Percentiles rank a stretch among this genome's conserved stretches.
phyloP scores from a whole-genome alignment of 2,329 filamentous ascomycete genomes.

The Lizonia empirigonia region DNA sequence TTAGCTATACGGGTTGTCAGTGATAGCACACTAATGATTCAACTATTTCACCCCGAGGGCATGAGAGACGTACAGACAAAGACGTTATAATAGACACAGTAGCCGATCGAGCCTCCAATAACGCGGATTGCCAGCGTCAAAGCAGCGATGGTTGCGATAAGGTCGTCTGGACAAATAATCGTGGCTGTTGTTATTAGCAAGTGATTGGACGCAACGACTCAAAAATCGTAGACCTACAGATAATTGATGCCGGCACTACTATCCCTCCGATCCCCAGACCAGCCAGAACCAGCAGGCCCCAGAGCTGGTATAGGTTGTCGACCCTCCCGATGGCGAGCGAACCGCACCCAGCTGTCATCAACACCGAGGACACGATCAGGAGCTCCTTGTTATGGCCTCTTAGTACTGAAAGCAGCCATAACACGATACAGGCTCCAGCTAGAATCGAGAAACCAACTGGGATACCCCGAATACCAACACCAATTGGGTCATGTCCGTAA shows the following conservation, averaged over 20 bases:
- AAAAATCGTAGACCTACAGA: conserved; percentile 39
- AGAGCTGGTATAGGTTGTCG: conserved; percentile 62
- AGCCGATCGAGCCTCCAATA: conserved; percentile 69
- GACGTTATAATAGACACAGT: conserved; percentile 55
- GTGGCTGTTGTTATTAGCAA: conserved; percentile 51
- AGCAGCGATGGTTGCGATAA: conserved; percentile 71
- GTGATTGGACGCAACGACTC: not conserved
- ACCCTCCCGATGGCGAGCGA: conserved; percentile 57
- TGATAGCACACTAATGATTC: no score
- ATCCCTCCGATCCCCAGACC: conserved; percentile 71
- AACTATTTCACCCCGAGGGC: no score
- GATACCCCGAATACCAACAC: conserved; percentile 67
- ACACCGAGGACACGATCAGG: conserved; percentile 62
- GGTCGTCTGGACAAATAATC: conserved; percentile 71
- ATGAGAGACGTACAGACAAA: conserved; percentile 28
- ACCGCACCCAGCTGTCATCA: conserved; percentile 71
- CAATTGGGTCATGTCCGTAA: conserved; percentile 62
- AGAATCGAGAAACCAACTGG: conserved; percentile 69
- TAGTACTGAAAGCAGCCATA: conserved; percentile 63
- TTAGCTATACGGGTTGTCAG: conserved; percentile 17
- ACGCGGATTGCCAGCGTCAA: conserved; percentile 71
- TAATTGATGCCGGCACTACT: conserved; percentile 69
- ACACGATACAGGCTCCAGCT: conserved; percentile 63
- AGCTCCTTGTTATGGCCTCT: conserved; percentile 65
- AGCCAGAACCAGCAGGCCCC: conserved; percentile 63